A percentile compares a stretch with the other conserved stretches of the same genome.
These are phyloP conservation scores for Pythium rishiriense DNA, from an alignment of 352 stramenopile species.

Conservation along the genomic window DNA sequence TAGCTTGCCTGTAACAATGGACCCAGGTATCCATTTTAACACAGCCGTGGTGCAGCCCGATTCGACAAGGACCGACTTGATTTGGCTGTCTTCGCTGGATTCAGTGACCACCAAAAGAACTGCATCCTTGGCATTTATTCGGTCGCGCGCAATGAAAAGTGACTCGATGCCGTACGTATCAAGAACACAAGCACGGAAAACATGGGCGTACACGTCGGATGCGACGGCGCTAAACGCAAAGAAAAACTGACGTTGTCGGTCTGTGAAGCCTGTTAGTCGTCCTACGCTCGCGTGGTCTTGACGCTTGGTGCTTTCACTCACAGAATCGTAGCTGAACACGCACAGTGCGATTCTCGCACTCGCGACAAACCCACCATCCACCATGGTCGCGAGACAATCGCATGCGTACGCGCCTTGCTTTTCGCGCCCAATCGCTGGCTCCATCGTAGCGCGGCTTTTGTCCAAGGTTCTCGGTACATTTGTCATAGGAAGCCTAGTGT, in stretches of 20 bases:
- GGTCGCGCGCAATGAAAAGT: conserved; percentile 48
- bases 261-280: conserved; percentile 36
- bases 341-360: conserved; percentile 47
- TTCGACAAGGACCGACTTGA: neutral
- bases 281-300: neutral
- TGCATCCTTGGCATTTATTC: conserved; percentile 42
- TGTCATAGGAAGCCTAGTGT: conserved; percentile 62
- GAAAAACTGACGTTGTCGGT: conserved; percentile 57
- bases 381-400: conserved; percentile 60
- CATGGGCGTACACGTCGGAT: conserved; percentile 46
- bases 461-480: conserved; percentile 74
- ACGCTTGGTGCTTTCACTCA: neutral
- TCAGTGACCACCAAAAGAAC: conserved; percentile 34
- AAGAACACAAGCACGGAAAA: conserved; percentile 57
- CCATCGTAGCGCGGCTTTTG: conserved; percentile 37
- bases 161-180: conserved; percentile 47
- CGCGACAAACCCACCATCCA: conserved; percentile 35
- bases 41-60: conserved; percentile 21
- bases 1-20: conserved; percentile 28
- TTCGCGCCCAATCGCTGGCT: conserved; percentile 48
- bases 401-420: conserved; percentile 56
- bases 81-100: neutral
- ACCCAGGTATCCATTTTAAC: conserved; percentile 27
- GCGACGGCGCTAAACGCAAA: conserved; percentile 50
- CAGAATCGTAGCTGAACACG: conserved; percentile 52